phyloP scores from a whole-genome alignment of 148 eudicot species.

The Tetragonia tetragonoides region DNA sequence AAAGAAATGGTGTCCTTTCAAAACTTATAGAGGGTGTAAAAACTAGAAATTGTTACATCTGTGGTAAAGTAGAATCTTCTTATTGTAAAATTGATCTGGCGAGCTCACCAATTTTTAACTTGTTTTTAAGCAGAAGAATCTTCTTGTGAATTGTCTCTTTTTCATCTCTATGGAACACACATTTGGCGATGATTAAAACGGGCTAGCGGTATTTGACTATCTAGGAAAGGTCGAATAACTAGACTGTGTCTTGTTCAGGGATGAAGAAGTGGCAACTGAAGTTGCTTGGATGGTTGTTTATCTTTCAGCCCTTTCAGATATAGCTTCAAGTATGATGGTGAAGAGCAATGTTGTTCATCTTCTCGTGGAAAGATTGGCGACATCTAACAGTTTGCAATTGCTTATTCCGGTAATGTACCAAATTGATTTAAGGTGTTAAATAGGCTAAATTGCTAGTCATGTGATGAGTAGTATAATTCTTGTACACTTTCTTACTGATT shows the following conservation, averaged over 20 bases:
- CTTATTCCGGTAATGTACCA: conserved; percentile 74
- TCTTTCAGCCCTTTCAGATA: conserved; percentile 84
- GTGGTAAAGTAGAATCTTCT: too few species aligned
- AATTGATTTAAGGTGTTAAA: not conserved
- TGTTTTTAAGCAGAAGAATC: not conserved
- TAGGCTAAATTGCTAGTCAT: not conserved
- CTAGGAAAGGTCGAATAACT: not conserved
- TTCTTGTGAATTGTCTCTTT: not conserved
- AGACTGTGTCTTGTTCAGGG: conserved; percentile 48
- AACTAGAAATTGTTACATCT: too few species aligned
- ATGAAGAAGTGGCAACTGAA: conserved; percentile 96
- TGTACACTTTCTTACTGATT: not conserved
- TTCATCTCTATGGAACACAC: not conserved
- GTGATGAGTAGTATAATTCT: not conserved
- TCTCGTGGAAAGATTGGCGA: conserved; percentile 72
- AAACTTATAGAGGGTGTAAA: too few species aligned
- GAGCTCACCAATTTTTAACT: too few species aligned
- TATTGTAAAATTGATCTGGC: too few species aligned
- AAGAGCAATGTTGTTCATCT: conserved; percentile 72
- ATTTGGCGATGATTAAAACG: not conserved
- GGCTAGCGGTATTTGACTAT: not conserved
- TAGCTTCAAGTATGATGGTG: conserved; percentile 68
- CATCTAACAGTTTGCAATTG: conserved; percentile 78
- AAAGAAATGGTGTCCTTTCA: too few species aligned
- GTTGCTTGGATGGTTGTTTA: conserved; percentile 98